Evolutionary conservation across 495 filamentous ascomycete genomes (phyloP).

Genomic region (Glutinoglossum americanum): DNA sequence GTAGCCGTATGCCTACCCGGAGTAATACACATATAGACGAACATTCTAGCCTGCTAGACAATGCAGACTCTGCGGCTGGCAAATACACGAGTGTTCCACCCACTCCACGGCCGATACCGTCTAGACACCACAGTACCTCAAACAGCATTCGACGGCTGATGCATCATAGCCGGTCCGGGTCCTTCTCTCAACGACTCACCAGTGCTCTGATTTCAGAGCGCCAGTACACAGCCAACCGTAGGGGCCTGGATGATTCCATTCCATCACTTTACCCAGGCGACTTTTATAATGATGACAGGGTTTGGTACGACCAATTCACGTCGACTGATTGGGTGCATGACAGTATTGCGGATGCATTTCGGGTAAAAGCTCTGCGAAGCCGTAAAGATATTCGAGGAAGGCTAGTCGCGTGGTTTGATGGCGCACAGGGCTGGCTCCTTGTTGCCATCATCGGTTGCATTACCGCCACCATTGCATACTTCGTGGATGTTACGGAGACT

Average conservation of each 20-base stretch:
- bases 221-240: slow-evolving; percentile 4
- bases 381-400: slow-evolving; percentile 72
- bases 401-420: slow-evolving; percentile 55
- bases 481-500: slow-evolving; percentile 69
- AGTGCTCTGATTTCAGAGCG: slow-evolving; percentile 4
- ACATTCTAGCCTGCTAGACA: slow-evolving; percentile 10
- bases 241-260: slow-evolving; percentile 11
- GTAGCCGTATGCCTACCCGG: slow-evolving; percentile 6
- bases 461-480: slow-evolving; percentile 70
- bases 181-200: slow-evolving; percentile 5
- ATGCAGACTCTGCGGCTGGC: slow-evolving; percentile 1
- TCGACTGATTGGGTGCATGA: slow-evolving; percentile 98
- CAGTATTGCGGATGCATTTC: slow-evolving; percentile 81
- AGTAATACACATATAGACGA: slow-evolving; percentile 9
- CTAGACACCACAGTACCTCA: slow-evolving; percentile 1
- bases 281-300: slow-evolving; percentile 43
- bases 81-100: slow-evolving; percentile 5
- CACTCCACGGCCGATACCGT: slow-evolving; percentile 8
- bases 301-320: slow-evolving; percentile 99
- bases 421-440: slow-evolving; percentile 84
- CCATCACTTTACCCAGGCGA: slow-evolving; percentile 9
- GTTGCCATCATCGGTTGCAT: slow-evolving; percentile 79
- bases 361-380: slow-evolving; percentile 56
- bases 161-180: slow-evolving; percentile 5
- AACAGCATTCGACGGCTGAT: neutral